Evolutionary conservation across 2,329 filamentous ascomycete species (phyloP), one percentile per base, ranked within the genome.

Genomic region (Botrytis galanthina): DNA sequence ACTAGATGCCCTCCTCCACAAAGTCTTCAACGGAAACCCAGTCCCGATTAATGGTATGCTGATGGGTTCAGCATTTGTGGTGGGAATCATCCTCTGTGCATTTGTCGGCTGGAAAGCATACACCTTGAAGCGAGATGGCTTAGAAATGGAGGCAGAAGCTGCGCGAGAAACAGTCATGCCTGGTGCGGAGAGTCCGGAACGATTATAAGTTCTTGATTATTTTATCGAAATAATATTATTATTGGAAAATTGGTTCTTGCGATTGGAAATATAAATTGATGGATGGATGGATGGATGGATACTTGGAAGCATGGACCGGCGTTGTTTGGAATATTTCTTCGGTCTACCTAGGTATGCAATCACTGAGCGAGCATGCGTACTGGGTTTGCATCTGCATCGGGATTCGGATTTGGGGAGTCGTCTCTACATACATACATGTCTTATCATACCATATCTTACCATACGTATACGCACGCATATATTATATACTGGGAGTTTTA

Each of bases 1-100:
- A 0, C 85, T 97, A 48, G 94, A 97, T 81, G 89, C 91, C 37
- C 81, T 95, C 51, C 94, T 94, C 59, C 93, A 97, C 79, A 85
- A 88, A 73, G 86, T 86, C 0, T 97, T 95, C 79, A 78, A 85
- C 35, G 89, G 90, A 8, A 86, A 97, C 80, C 94, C 94, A 0
- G 84, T 93, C 0, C 93, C 93, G 0, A 91, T 97, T 20, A 96
- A 97, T 80, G 70, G 92, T 4, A 85, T 92, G 0, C 82, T 97
- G 32, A 82, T 95, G 66, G 79, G 82, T 0, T 73, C 88, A 0
- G 93, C 91, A 0, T 80, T 92, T 14, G 80, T 87, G 0, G 86
- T 95, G 1, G 94, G 95, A 0, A 74, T 86, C 2, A 83, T 83
- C 10, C 84, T 97, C 12, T 90, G 95, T 18, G 82, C 80, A 0